Conservation (phyloP, 805 yeast species). For the Yamadazyma akitaensis region DNA sequence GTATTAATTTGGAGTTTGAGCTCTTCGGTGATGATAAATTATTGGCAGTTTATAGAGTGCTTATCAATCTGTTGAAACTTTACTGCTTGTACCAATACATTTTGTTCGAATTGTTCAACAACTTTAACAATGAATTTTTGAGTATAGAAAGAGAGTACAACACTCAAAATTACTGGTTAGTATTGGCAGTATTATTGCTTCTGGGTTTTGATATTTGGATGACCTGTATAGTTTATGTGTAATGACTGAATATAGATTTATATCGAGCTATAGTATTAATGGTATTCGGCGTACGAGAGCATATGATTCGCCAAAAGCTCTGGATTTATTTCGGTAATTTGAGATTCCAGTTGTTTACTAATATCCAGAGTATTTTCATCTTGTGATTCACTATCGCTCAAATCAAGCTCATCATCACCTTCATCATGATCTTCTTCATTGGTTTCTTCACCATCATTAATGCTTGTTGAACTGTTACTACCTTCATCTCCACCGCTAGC, state of each 20-base stretch:
- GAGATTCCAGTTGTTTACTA: background rate
- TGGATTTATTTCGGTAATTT: background rate
- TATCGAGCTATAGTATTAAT: background rate
- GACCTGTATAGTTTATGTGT: slow-evolving; percentile 1
- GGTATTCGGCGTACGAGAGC: slow-evolving; percentile 10
- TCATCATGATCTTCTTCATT: background rate
- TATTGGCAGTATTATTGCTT: slow-evolving; percentile 1
- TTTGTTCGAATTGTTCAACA: slow-evolving; percentile 23
- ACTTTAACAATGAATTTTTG: slow-evolving; percentile 2
- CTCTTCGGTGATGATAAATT: background rate
- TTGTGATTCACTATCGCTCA: background rate
- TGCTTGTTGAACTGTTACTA: background rate
- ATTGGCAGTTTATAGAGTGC: slow-evolving; percentile 16
- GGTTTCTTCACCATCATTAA: background rate
- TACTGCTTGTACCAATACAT: slow-evolving; percentile 32
- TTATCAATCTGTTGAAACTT: slow-evolving; percentile 28
- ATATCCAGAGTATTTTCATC: background rate
- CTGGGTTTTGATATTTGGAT: slow-evolving; percentile 7
- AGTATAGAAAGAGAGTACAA: background rate
- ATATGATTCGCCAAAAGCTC: slow-evolving; percentile 4
- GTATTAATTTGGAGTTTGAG: slow-evolving; percentile 19
- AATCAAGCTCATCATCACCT: background rate
- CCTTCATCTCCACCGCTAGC: background rate
- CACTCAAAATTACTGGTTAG: slow-evolving; percentile 1
- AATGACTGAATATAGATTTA: background rate